Evolutionary conservation across 768 basidiomycete genomes (phyloP).

Genomic region (Lactifluus pinguis): DNA sequence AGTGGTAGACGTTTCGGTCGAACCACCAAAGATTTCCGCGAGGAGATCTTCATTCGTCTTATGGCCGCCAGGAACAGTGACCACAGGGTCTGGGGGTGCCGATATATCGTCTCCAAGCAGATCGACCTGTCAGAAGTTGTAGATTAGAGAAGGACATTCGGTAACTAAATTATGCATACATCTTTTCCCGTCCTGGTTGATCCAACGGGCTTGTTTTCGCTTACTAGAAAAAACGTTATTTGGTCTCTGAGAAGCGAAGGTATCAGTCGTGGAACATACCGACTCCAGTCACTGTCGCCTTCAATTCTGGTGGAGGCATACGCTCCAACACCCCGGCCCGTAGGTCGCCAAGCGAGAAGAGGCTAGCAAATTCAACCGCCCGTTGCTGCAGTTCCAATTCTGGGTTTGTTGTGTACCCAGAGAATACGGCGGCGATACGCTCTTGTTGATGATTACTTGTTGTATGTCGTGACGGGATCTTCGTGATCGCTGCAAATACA

Average conservation of each 20-base stretch:
- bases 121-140: conserved; percentile 38
- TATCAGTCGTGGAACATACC: conserved; percentile 39
- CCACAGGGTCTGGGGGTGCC: conserved; percentile 29
- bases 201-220: conserved; percentile 94
- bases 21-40: conserved; percentile 82
- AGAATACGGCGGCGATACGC: conserved; percentile 67
- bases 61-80: conserved; percentile 33
- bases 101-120: conserved; percentile 72
- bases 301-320: conserved; percentile 98
- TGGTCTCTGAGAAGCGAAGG: background rate
- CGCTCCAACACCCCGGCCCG: conserved; percentile 84
- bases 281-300: conserved; percentile 91
- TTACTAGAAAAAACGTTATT: conserved; percentile 42
- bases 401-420: conserved; percentile 76
- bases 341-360: conserved; percentile 72
- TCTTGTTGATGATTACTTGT: conserved; percentile 61
- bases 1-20: conserved; percentile 28
- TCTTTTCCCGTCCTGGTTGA: conserved; percentile 75
- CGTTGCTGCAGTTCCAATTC: conserved; percentile 95
- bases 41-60: conserved; percentile 80
- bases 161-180: conserved; percentile 27
- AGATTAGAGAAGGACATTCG: background rate
- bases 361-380: conserved; percentile 85
- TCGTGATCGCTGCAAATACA: conserved; percentile 81
- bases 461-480: conserved; percentile 75